Percentiles rank a stretch among this genome's conserved stretches.
Conservation (phyloP, 2,329 filamentous ascomycete genomes). For the Blastomyces parvus region DNA sequence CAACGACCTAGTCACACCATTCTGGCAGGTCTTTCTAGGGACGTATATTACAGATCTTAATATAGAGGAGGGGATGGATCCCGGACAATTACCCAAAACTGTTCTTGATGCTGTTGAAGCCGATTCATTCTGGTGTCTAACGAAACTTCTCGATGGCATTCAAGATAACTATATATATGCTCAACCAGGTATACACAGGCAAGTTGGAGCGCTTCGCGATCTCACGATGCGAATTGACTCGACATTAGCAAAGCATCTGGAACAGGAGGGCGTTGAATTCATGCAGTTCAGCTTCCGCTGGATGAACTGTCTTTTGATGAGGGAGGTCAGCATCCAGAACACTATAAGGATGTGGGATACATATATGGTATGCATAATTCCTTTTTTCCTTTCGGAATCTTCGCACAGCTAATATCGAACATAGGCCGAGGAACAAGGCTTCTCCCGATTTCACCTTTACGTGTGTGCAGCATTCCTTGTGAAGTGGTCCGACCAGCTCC, state of each 20-base stretch:
- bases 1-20: constrained; percentile 94
- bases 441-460: constrained; percentile 96
- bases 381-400: constrained; percentile 4
- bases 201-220: constrained; percentile 80
- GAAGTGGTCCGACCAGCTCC: constrained; percentile 91
- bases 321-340: constrained; percentile 91
- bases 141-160: constrained; percentile 95
- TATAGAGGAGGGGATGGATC: constrained; percentile 92
- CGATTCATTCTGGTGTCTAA: constrained; percentile 96
- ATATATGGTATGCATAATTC: constrained; percentile 62
- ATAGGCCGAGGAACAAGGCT: constrained; percentile 94
- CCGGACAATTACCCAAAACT: constrained; percentile 78
- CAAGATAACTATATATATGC: constrained; percentile 99
- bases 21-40: constrained; percentile 94
- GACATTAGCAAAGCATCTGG: constrained; percentile 74
- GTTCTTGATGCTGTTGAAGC: constrained; percentile 96
- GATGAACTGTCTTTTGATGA: constrained; percentile 99
- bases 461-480: constrained; percentile 96
- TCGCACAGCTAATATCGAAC: constrained; percentile 15
- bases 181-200: constrained; percentile 90
- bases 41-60: constrained; percentile 91
- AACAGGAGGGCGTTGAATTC: constrained; percentile 87
- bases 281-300: constrained; percentile 98
- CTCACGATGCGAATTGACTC: constrained; percentile 84
- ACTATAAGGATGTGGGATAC: constrained; percentile 99